Conservation (phyloP, 306 rosid species). For the Erythrophleum fordii region DNA sequence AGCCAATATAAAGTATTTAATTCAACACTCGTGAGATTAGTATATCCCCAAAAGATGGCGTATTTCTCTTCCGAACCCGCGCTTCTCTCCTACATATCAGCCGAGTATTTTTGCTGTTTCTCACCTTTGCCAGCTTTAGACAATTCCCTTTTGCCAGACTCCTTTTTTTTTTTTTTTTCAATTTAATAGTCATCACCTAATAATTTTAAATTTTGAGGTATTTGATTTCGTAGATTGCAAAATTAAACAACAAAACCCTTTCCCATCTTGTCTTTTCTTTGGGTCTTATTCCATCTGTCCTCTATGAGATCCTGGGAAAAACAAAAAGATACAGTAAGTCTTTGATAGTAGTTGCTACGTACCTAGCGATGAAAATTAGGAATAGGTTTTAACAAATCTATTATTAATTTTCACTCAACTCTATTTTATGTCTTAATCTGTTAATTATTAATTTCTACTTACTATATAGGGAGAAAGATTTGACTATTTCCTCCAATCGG, state of each 20-base stretch:
- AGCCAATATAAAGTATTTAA: not conserved
- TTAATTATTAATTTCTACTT: not conserved
- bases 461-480: not conserved
- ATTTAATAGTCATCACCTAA: not conserved
- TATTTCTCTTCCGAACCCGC: no score
- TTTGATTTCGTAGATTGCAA: not conserved
- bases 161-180: not conserved
- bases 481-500: constrained; percentile 2
- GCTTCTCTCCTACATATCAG: not conserved
- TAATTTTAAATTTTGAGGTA: not conserved
- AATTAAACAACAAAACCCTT: not conserved
- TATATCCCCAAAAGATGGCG: no score
- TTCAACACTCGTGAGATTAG: not conserved
- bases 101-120: not conserved
- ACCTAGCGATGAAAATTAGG: no score
- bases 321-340: not conserved
- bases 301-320: not conserved
- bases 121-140: not conserved
- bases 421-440: constrained; percentile 20
- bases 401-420: not conserved
- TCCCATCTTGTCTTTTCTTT: not conserved
- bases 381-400: not conserved
- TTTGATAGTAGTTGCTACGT: not conserved
- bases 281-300: not conserved
- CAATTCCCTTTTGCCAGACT: not conserved